Conservation (phyloP, 2,329 filamentous ascomycete genomes). For the Aureobasidium sp. region DNA sequence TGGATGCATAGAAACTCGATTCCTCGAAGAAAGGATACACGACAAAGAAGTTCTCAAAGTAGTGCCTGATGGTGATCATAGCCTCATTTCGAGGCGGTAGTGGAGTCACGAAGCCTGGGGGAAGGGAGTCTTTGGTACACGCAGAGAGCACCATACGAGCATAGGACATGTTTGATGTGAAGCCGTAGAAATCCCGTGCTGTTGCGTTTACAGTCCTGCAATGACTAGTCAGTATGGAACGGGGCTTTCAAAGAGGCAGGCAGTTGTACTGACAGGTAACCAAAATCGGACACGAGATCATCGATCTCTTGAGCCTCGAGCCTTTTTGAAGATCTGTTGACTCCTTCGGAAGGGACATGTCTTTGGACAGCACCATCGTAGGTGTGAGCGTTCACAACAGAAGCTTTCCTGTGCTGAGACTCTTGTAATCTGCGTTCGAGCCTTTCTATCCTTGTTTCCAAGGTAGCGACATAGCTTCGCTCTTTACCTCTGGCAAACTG, state of each 20-base stretch:
- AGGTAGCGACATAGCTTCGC: conserved; percentile 87
- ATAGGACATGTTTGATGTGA: conserved; percentile 84
- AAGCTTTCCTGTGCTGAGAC: conserved; percentile 62
- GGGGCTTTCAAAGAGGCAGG: neutral
- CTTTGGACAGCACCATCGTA: neutral
- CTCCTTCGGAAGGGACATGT: neutral
- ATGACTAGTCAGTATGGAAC: conserved; percentile 11
- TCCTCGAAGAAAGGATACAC: conserved; percentile 79
- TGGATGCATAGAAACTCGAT: conserved; percentile 63
- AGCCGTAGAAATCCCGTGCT: conserved; percentile 85
- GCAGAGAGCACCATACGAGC: conserved; percentile 81
- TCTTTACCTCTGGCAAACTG: conserved; percentile 95
- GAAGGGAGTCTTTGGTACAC: conserved; percentile 63
- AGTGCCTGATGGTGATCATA: conserved; percentile 66
- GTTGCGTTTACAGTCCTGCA: conserved; percentile 84
- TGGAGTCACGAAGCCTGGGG: conserved; percentile 48
- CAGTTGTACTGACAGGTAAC: conserved; percentile 59
- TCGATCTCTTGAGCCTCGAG: conserved; percentile 82
- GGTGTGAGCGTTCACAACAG: conserved; percentile 59
- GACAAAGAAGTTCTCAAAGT: conserved; percentile 72
- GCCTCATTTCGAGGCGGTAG: conserved; percentile 66
- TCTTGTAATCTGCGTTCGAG: conserved; percentile 66
- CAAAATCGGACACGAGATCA: conserved; percentile 87
- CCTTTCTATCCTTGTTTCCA: conserved; percentile 86
- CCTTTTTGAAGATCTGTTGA: conserved; percentile 37